Base-by-base conservation (phyloP, 306 rosid genomes). In the Sechiopsis laciniata region DNA sequence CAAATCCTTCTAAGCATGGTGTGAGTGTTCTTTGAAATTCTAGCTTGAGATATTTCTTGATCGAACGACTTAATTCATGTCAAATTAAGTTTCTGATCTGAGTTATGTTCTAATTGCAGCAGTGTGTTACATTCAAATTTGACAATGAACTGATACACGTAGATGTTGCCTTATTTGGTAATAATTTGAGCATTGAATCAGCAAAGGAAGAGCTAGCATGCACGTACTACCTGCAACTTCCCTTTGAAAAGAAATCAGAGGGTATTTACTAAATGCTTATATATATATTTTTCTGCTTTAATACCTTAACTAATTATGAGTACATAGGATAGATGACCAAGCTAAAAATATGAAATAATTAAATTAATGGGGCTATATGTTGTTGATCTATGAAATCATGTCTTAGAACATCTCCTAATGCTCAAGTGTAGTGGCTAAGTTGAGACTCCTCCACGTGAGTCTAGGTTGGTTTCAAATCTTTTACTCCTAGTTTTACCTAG, bases 141-240 rank as follows among this genome's bases (percentile, higher is more conserved):
- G 96, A 78, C 66, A 81, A 79, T 61, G 85, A 88, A 67, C 76
- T 83, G 68, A 76, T 94, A 80, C 75, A 45, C 20, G 62, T 86
- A 42, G 85, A 82, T 58, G 74, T 75, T 76, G 58, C 72, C 80
- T 83, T 80, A 40, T 86, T 83, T 53, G 73, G 74, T 67, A 85
- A 81, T 69, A 85, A 76, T 77, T 66, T 89, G 75, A 78, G 84
- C 78, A 76, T 83, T 56, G 94, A 85, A 60, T 82, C 89, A 55
- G 76, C 89, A 77, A 88, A 89, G 86, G 85, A 88, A 76, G 89
- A 75, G 78, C 76, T 87, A 65, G 97, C 98, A 55, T 94, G 98
- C 89, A 77, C 80, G 60, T 94, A 87, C 79, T 90, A 90, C 82
- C 83, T 88, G 67, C 92, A 82, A 68, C 87, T 88, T 82, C 94